phyloP scores from a whole-genome alignment of 768 basidiomycete genomes.

The Suillus clintonianus region DNA sequence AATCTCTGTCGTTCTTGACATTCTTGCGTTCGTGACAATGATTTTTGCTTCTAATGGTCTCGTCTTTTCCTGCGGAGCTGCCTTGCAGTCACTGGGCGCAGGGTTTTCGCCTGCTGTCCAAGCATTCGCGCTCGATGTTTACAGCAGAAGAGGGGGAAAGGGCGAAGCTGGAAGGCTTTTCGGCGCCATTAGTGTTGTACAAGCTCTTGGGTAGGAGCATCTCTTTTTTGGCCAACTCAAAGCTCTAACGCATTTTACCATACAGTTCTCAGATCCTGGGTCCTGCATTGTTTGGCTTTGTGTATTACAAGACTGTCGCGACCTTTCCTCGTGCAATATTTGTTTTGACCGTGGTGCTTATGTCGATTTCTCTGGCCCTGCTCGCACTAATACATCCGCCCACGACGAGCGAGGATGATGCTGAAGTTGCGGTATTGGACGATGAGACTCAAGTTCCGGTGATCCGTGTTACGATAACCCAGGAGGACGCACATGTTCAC shows the following conservation, averaged over 20 bases:
- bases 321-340: conserved; percentile 72
- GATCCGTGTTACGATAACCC: background rate
- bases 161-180: conserved; percentile 75
- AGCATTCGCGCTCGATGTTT: conserved; percentile 71
- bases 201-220: conserved; percentile 57
- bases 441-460: conserved; percentile 5
- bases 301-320: conserved; percentile 72
- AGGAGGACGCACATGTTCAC: conserved; percentile 4
- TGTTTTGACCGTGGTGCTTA: conserved; percentile 47
- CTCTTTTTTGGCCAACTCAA: background rate
- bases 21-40: conserved; percentile 52
- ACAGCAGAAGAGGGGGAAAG: conserved; percentile 48
- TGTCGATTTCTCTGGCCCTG: conserved; percentile 44
- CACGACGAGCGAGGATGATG: conserved; percentile 5
- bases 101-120: conserved; percentile 70
- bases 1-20: conserved; percentile 58
- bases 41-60: conserved; percentile 45
- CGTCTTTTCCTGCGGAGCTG: conserved; percentile 52
- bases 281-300: conserved; percentile 70
- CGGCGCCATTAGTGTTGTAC: conserved; percentile 76
- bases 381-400: conserved; percentile 50
- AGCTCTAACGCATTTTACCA: background rate
- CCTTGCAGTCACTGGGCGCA: conserved; percentile 56
- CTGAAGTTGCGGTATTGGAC: background rate
- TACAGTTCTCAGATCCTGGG: conserved; percentile 66